Evolutionary conservation across 768 basidiomycete genomes (phyloP).

Genomic region (Pholiota microspora): DNA sequence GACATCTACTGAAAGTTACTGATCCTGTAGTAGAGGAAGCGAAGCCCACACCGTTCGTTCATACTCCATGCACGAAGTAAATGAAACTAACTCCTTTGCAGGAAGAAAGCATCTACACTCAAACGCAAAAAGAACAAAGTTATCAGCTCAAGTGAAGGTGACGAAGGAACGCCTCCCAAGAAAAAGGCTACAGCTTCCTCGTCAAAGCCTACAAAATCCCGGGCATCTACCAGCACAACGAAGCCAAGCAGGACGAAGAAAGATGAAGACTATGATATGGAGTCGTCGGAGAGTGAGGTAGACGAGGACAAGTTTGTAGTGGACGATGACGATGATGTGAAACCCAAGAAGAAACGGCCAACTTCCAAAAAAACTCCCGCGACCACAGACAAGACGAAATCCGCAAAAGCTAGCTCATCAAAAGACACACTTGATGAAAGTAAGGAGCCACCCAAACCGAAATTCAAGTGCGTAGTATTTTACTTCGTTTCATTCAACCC

Average conservation of each 20-base stretch:
- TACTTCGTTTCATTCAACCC: no score
- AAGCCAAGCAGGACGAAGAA: conserved; percentile 23
- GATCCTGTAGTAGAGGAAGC: no score
- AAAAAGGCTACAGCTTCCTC: conserved; percentile 35
- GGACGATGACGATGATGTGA: conserved; percentile 23
- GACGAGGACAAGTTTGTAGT: conserved; percentile 18
- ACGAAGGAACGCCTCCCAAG: conserved; percentile 36
- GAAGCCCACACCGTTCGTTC: no score
- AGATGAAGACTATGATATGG: conserved; percentile 26
- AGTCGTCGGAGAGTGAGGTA: conserved; percentile 13
- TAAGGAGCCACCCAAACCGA: conserved; percentile 18
- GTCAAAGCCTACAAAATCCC: conserved; percentile 25
- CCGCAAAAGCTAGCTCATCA: conserved; percentile 6
- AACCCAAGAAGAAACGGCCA: conserved; percentile 25
- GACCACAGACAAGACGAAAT: conserved; percentile 13
- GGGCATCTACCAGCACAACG: conserved; percentile 22
- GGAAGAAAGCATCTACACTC: conserved; percentile 20
- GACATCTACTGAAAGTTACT: no score
- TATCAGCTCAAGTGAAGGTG: conserved; percentile 37
- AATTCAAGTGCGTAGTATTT: conserved; percentile 30
- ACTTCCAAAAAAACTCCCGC: conserved; percentile 21
- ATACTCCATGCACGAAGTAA: not conserved
- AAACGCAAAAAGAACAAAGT: conserved; percentile 32
- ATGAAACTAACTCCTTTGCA: not conserved
- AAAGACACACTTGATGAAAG: conserved; percentile 17